phyloP scores from a whole-genome alignment of 2,329 filamentous ascomycete species.

The Cryphonectria naterciae region DNA sequence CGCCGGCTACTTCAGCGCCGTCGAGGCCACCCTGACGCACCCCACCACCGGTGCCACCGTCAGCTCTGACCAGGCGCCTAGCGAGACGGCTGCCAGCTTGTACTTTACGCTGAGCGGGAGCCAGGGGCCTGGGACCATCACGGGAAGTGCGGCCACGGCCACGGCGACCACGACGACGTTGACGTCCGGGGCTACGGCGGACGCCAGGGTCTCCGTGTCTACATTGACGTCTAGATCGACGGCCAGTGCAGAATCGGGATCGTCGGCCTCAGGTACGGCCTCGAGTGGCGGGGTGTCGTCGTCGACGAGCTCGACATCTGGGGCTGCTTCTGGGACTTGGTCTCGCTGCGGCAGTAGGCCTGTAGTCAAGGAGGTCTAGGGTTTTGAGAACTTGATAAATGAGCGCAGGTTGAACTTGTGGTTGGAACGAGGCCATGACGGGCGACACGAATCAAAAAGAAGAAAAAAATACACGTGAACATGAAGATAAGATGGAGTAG shows the following conservation, averaged over 20 bases:
- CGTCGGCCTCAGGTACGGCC: not conserved
- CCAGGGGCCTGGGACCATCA: conserved; percentile 48
- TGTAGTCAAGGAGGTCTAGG: not conserved
- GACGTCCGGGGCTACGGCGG: not conserved
- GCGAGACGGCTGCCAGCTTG: conserved; percentile 45
- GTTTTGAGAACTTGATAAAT: too few relatives aligned
- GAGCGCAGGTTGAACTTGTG: not conserved
- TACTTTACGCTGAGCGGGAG: conserved; percentile 46
- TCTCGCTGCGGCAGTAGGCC: conserved; percentile 1
- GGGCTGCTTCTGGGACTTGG: conserved; percentile 2
- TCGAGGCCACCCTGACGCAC: conserved; percentile 33
- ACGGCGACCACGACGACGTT: conserved; percentile 34
- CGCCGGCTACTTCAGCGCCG: conserved; percentile 40
- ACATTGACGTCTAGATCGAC: not conserved
- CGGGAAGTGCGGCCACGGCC: conserved; percentile 44
- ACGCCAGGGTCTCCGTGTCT: not conserved
- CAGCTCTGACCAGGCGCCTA: conserved; percentile 39
- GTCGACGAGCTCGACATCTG: not conserved
- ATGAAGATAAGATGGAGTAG: not conserved
- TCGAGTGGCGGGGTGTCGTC: conserved; percentile 3
- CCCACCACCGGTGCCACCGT: conserved; percentile 40
- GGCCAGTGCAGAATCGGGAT: not conserved
- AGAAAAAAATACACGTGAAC: not conserved
- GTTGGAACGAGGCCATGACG: not conserved
- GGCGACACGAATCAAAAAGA: not conserved